Evolutionary conservation across 129 eudicot species (phyloP).

Genomic region (Pulicaria dysenterica): DNA sequence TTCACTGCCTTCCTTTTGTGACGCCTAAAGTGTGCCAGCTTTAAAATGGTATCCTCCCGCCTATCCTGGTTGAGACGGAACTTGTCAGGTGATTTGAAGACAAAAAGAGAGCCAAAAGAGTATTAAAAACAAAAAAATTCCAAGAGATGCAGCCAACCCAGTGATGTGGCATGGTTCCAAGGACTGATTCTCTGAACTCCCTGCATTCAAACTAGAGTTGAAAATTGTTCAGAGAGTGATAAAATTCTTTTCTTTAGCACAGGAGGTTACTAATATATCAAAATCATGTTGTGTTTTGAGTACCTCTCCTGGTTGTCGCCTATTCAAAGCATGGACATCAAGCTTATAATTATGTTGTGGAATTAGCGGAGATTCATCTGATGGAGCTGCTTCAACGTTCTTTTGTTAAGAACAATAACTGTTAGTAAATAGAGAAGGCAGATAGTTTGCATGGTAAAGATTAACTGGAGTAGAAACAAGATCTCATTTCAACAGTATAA

Average conservation of each 20-base stretch:
- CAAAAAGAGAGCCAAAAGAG: not conserved
- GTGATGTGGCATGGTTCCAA: constrained; percentile 92
- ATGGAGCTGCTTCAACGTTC: constrained; percentile 72
- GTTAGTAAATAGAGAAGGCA: constrained; percentile 30
- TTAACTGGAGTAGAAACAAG: constrained; percentile 8
- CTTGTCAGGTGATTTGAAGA: constrained; percentile 11
- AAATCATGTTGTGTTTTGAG: constrained; percentile 7
- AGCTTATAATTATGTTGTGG: constrained; percentile 99
- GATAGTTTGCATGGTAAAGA: constrained; percentile 17
- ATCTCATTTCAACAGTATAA: not conserved
- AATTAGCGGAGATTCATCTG: constrained; percentile 82
- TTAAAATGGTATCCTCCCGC: constrained; percentile 83
- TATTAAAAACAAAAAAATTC: not conserved
- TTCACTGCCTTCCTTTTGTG: constrained; percentile 89
- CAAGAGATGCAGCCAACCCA: constrained; percentile 62
- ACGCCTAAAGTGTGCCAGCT: constrained; percentile 86
- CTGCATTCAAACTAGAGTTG: constrained; percentile 84
- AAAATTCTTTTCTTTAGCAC: not conserved
- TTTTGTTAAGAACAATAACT: constrained; percentile 33
- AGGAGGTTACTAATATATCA: not conserved
- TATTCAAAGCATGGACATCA: constrained; percentile 85
- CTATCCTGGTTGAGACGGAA: constrained; percentile 62
- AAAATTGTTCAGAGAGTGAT: constrained; percentile 30
- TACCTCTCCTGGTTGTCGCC: constrained; percentile 98
- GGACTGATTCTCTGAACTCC: constrained; percentile 94